A percentile compares a stretch with the other conserved stretches of the same genome.
Conservation (phyloP, 257 asterid species). For the Paraleonurus japonicus region DNA sequence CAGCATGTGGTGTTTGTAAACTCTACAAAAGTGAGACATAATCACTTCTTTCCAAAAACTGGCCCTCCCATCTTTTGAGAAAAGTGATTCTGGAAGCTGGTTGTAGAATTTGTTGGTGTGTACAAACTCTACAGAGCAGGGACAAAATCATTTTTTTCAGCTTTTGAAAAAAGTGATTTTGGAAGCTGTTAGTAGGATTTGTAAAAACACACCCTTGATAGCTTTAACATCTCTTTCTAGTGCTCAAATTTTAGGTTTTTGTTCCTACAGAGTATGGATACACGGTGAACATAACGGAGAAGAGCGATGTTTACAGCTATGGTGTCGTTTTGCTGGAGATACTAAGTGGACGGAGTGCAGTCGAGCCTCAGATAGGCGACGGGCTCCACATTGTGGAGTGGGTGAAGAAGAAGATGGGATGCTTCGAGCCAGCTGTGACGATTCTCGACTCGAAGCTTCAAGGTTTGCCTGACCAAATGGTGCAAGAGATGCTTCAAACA, state of each 20-base stretch:
- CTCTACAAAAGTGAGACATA: too few relatives aligned
- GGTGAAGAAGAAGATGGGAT: constrained; percentile 97
- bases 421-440: constrained; percentile 83
- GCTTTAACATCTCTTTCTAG: background rate
- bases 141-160: background rate
- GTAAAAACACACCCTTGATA: background rate
- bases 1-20: too few relatives aligned
- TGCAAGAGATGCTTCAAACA: constrained; percentile 97
- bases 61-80: too few relatives aligned
- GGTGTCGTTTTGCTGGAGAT: constrained; percentile 91
- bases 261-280: constrained; percentile 83
- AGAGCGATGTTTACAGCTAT: constrained; percentile 92
- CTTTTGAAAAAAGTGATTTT: background rate
- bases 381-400: constrained; percentile 92
- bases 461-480: constrained; percentile 77
- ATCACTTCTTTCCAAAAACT: too few relatives aligned
- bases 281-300: constrained; percentile 80
- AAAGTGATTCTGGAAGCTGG: too few relatives aligned
- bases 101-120: too few relatives aligned
- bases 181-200: background rate
- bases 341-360: constrained; percentile 79
- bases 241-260: background rate
- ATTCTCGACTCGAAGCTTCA: constrained; percentile 77
- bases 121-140: too few relatives aligned
- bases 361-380: constrained; percentile 75